These are phyloP conservation scores for Purpureocillium takamizusanense DNA, from an alignment of 2,329 filamentous ascomycete genomes.

Conservation along the genomic window DNA sequence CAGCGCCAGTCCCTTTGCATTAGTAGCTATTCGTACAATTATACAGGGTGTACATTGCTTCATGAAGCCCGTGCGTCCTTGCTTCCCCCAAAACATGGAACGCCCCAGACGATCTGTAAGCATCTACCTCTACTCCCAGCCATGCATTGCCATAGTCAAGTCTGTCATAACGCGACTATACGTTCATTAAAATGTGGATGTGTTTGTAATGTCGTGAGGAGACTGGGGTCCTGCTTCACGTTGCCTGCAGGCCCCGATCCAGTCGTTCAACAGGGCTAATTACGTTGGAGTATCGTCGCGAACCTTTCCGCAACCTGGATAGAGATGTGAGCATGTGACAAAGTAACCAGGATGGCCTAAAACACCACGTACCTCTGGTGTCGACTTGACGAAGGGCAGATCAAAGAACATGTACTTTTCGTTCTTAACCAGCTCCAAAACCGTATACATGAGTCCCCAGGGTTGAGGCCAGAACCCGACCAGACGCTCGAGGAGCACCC, in stretches of 20 bases:
- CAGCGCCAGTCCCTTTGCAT: conserved; percentile 4
- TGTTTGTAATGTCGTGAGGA: too few species aligned
- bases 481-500: conserved; percentile 79
- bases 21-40: conserved; percentile 23
- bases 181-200: too few species aligned
- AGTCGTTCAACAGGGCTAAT: conserved; percentile 9
- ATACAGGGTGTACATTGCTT: conserved; percentile 25
- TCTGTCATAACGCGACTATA: background rate
- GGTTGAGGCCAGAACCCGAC: conserved; percentile 88
- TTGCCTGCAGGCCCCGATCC: background rate
- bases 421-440: conserved; percentile 86
- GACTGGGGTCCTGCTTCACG: background rate
- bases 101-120: conserved; percentile 3
- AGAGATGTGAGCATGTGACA: conserved; percentile 4
- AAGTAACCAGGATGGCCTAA: too few species aligned
- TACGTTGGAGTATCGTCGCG: conserved; percentile 23
- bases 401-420: conserved; percentile 88
- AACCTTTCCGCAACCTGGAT: conserved; percentile 27
- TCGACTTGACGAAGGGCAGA: conserved; percentile 80
- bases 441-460: conserved; percentile 85
- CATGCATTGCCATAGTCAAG: background rate
- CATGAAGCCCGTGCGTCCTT: conserved; percentile 5
- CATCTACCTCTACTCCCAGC: conserved; percentile 9
- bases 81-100: conserved; percentile 16
- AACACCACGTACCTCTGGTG: conserved; percentile 61